A percentile compares a stretch with the other conserved stretches of the same genome.
Evolutionary conservation across 371 early-diverging fungal species (phyloP).

Genomic region (Apophysomyces variabilis): DNA sequence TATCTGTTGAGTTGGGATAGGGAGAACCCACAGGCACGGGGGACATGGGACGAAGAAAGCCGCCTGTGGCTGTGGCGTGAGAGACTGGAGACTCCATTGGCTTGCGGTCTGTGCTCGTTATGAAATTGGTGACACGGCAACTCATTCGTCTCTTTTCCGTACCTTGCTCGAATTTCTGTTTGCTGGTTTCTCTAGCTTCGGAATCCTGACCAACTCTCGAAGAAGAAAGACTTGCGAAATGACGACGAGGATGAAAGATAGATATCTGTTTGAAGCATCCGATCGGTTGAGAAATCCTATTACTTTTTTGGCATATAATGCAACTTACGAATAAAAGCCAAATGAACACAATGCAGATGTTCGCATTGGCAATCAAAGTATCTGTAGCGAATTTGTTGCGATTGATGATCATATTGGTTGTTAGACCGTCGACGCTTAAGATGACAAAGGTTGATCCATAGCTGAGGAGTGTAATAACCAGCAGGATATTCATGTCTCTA

Average conservation of each 20-base stretch:
- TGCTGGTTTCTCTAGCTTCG: slow-evolving; percentile 1
- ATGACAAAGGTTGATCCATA: slow-evolving; percentile 36
- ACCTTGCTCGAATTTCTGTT: background rate
- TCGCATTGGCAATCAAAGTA: slow-evolving; percentile 28
- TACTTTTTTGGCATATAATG: background rate
- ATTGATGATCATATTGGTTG: slow-evolving; percentile 22
- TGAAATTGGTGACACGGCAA: slow-evolving; percentile 28
- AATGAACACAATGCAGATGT: slow-evolving; percentile 34
- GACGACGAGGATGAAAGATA: slow-evolving; percentile 49
- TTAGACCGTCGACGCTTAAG: slow-evolving; percentile 49
- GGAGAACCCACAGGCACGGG: slow-evolving; percentile 41
- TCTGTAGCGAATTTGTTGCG: slow-evolving; percentile 15
- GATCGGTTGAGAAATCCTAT: too few species aligned
- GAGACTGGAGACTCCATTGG: background rate
- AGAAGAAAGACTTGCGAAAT: slow-evolving; percentile 6
- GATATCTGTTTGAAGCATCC: slow-evolving; percentile 30
- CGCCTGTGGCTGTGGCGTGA: slow-evolving; percentile 16
- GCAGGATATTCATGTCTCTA: slow-evolving; percentile 52
- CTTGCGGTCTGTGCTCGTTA: slow-evolving; percentile 9
- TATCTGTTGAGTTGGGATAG: slow-evolving; percentile 24
- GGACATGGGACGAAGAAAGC: slow-evolving; percentile 46
- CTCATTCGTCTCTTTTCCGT: slow-evolving; percentile 3
- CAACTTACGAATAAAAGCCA: slow-evolving; percentile 27
- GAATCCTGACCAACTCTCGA: slow-evolving; percentile 12
- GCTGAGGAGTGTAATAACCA: slow-evolving; percentile 34